Evolutionary conservation across 441 rosid genomes (phyloP), one percentile per base, ranked within the genome.

Genomic region (Mallotus japonicus): DNA sequence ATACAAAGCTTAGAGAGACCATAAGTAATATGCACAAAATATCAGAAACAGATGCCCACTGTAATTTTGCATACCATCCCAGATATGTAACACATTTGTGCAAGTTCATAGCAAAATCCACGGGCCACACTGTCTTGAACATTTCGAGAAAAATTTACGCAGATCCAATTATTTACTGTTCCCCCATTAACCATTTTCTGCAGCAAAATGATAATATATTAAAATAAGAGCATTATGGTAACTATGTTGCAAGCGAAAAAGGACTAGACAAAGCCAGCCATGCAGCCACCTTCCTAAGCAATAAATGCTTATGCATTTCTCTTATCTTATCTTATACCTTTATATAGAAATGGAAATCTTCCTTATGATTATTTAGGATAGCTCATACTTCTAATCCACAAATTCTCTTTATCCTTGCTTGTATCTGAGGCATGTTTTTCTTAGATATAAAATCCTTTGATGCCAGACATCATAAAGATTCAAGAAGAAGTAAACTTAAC

Each of bases 181-280:
- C 98, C 98, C 14, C 97, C 96, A 80, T 94, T 90, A 46, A 94
- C 92, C 98, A 94, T 90, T 94, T 94, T 94, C 99, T 94, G 87
- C 84, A 81, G 63, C 14, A 71, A 61, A 73, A 70, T 20, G 17
- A 2, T 13, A 56, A 56, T 0, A 64, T 17, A 19, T 24, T 32
- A 55, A 20, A 24, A 46, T 12, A 46, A 34, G 3, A 64, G 6
- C 49, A 51, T 13, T 14, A 8, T 17, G 22, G 16, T 3, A 24
- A 37, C 6, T 8, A 37, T 12, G 8, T 19, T n/a, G 4, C 54
- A 20, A 10, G 13, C 12, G n/a, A 2, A 15, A 54, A 5, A 3
- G 22, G 0, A 65, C 16, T 47, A 49, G 12, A 57, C 0, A 32
- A 0, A 47, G 5, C 68, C 13, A 57, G 34, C 11, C 5, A 73